phyloP scores from a whole-genome alignment of 345 rosid species.

The Euphorbia tirucalli region DNA sequence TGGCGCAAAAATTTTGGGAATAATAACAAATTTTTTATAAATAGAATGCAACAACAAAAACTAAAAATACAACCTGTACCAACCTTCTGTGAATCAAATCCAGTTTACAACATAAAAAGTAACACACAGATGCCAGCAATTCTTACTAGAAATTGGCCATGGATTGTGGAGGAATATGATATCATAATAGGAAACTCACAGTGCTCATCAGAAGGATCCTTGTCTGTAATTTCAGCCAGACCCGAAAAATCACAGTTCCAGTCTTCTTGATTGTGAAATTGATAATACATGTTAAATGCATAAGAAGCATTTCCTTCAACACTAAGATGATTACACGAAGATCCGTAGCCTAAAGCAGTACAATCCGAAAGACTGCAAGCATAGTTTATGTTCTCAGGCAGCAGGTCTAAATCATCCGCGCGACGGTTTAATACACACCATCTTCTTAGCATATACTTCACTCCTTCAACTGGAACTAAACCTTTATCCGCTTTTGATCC shows the following conservation, averaged over 20 bases:
- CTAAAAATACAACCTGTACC: too few species aligned
- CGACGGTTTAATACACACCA: constrained; percentile 68
- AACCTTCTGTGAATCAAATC: too few species aligned
- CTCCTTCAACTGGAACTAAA: constrained; percentile 53
- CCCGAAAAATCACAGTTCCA: constrained; percentile 78
- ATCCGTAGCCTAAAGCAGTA: constrained; percentile 70
- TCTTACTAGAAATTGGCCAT: constrained; percentile 17
- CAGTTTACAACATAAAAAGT: too few species aligned
- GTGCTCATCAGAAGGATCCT: constrained; percentile 56
- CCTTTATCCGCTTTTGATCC: constrained; percentile 39
- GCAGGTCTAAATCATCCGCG: constrained; percentile 34
- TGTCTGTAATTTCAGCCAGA: constrained; percentile 46
- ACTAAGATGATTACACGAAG: constrained; percentile 62
- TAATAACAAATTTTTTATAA: too few species aligned
- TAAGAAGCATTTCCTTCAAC: constrained; percentile 70
- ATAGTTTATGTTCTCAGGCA: constrained; percentile 50
- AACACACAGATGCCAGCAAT: too few species aligned
- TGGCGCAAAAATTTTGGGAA: too few species aligned
- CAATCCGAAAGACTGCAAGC: constrained; percentile 78
- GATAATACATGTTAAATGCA: constrained; percentile 82
- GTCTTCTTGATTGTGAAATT: constrained; percentile 48
- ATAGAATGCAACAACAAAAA: too few species aligned
- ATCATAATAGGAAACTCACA: constrained; percentile 75
- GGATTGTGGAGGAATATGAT: constrained; percentile 25
- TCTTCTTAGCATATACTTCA: constrained; percentile 41